phyloP scores from a whole-genome alignment of 345 rosid species.

The Clausena lansium region DNA sequence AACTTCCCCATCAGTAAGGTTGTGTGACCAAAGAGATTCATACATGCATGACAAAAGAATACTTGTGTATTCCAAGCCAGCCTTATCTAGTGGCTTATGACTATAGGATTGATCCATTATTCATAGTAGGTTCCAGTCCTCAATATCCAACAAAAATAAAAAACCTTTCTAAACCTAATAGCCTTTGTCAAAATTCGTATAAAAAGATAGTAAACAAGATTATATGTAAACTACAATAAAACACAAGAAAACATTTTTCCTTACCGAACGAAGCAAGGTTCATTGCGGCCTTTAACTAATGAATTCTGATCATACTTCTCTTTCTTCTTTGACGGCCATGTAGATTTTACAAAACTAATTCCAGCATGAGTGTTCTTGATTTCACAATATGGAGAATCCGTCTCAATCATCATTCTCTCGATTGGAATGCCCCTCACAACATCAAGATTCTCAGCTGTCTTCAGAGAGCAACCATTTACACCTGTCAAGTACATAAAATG shows the following conservation, averaged over 20 bases:
- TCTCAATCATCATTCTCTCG: conserved; percentile 95
- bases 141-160: not conserved
- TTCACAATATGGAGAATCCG: conserved; percentile 98
- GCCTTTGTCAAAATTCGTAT: not conserved
- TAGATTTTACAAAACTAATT: conserved; percentile 55
- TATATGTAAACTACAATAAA: not conserved
- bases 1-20: not conserved
- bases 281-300: conserved; percentile 86
- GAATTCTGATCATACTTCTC: conserved; percentile 78
- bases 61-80: not conserved
- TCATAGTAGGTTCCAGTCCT: not conserved
- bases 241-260: conserved; percentile 13
- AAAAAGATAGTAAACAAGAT: too few relatives aligned
- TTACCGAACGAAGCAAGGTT: conserved; percentile 92
- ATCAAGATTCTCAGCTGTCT: conserved; percentile 76
- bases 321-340: conserved; percentile 90
- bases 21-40: not conserved
- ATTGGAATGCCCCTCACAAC: conserved; percentile 70
- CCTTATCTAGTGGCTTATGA: not conserved
- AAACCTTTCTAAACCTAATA: not conserved
- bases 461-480: conserved; percentile 90
- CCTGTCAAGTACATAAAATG: conserved; percentile 36
- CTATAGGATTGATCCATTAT: not conserved
- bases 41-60: not conserved
- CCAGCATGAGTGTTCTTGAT: conserved; percentile 87